Evolutionary conservation across 257 asterid genomes (phyloP).

Genomic region (Cruciata laevipes): DNA sequence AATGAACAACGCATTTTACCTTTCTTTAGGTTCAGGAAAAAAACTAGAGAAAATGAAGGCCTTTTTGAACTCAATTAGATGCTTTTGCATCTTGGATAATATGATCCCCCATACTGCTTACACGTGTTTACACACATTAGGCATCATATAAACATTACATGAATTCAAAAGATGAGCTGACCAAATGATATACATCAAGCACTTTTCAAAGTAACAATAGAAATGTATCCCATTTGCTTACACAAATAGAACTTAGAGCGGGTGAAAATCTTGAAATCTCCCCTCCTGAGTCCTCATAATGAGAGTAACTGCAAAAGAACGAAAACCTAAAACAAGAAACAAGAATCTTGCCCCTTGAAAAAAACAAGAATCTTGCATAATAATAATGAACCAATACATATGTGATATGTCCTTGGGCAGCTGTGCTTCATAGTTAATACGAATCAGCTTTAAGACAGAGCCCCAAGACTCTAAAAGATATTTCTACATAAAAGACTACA

Average conservation of each 20-base stretch:
- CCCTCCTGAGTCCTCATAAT: conserved; percentile 1
- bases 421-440: neutral
- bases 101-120: neutral
- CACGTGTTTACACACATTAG: neutral
- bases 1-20: neutral
- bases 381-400: too few species aligned
- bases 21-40: conserved; percentile 30
- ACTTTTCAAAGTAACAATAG: neutral
- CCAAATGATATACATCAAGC: neutral
- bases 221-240: conserved; percentile 3
- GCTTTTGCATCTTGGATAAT: neutral
- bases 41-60: conserved; percentile 77
- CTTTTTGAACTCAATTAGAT: neutral
- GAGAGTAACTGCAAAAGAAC: conserved; percentile 4
- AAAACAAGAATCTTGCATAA: neutral
- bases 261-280: conserved; percentile 15
- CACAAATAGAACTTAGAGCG: conserved; percentile 10
- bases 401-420: neutral
- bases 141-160: neutral
- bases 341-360: too few species aligned
- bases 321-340: neutral
- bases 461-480: neutral
- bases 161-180: neutral
- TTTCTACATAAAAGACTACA: conserved; percentile 33
- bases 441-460: neutral